These are phyloP conservation scores for Dovyalis caffra DNA, from an alignment of 345 rosid genomes.

Conservation along the genomic window DNA sequence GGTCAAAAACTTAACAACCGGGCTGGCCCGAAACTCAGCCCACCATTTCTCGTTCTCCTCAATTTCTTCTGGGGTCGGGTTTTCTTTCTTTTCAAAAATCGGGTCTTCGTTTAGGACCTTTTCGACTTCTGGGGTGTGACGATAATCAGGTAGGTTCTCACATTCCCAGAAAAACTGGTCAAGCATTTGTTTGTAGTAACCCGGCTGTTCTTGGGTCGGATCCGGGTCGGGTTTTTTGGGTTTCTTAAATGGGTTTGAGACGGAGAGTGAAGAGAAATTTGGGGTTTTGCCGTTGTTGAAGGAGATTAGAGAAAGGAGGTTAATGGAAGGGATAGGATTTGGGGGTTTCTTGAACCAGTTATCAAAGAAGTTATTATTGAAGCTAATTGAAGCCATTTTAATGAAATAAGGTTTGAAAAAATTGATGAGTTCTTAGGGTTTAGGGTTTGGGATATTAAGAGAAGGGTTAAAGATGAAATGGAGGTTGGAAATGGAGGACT, in stretches of 20 bases:
- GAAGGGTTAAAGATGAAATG: background rate
- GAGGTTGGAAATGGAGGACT: background rate
- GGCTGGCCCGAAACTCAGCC: slow-evolving; percentile 58
- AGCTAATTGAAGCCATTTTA: slow-evolving; percentile 71
- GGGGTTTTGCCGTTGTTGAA: slow-evolving; percentile 22
- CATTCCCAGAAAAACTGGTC: slow-evolving; percentile 79
- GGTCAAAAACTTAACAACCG: slow-evolving; percentile 61
- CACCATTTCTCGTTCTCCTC: slow-evolving; percentile 74
- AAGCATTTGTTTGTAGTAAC: slow-evolving; percentile 37
- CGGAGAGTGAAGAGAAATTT: slow-evolving; percentile 58
- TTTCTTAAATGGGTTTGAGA: slow-evolving; percentile 34
- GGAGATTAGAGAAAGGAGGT: slow-evolving; percentile 32
- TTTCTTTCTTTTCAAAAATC: slow-evolving; percentile 59
- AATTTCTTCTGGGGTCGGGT: slow-evolving; percentile 61
- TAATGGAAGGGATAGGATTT: slow-evolving; percentile 55
- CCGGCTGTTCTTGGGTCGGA: slow-evolving; percentile 31
- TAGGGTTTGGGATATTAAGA: background rate
- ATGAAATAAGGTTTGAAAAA: background rate
- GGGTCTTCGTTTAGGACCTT: slow-evolving; percentile 59
- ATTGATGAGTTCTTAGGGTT: background rate
- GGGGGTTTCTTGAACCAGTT: slow-evolving; percentile 75
- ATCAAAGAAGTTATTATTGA: slow-evolving; percentile 56
- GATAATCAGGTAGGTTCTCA: slow-evolving; percentile 70
- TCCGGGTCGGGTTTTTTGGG: slow-evolving; percentile 21
- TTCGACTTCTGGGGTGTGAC: slow-evolving; percentile 79